These are phyloP conservation scores for Tubosaeta sp. DNA, from an alignment of 768 basidiomycete genomes.

Conservation along the genomic window DNA sequence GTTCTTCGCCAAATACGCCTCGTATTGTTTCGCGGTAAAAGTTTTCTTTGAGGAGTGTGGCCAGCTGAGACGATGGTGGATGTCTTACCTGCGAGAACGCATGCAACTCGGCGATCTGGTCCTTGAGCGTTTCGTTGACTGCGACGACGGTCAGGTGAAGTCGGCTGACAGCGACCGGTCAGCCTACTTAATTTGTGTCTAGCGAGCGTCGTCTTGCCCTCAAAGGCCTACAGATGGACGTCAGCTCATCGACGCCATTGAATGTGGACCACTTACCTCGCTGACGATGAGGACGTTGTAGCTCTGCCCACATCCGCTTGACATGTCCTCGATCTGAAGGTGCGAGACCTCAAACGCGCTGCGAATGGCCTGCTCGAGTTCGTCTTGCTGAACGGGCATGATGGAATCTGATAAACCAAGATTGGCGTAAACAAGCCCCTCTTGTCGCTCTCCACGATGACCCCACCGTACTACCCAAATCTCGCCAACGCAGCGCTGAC, in stretches of 20 bases:
- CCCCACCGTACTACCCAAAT: slow-evolving; percentile 13
- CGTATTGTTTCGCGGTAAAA: slow-evolving; percentile 64
- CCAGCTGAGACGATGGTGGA: not conserved
- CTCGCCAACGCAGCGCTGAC: slow-evolving; percentile 16
- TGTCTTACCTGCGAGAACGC: slow-evolving; percentile 78
- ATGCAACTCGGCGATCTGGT: slow-evolving; percentile 74
- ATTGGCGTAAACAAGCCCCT: not conserved
- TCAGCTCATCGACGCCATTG: not conserved
- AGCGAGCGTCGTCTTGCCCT: slow-evolving; percentile 76
- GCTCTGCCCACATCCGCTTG: slow-evolving; percentile 77
- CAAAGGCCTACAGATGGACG: slow-evolving; percentile 50
- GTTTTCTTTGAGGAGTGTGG: slow-evolving; percentile 52
- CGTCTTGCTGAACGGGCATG: slow-evolving; percentile 54
- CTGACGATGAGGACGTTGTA: slow-evolving; percentile 75
- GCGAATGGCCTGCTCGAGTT: slow-evolving; percentile 62
- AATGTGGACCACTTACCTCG: slow-evolving; percentile 42
- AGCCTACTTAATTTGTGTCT: slow-evolving; percentile 64
- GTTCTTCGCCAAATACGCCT: slow-evolving; percentile 40
- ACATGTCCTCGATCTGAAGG: slow-evolving; percentile 72
- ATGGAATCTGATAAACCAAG: not conserved
- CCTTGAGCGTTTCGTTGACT: slow-evolving; percentile 79
- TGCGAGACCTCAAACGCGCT: slow-evolving; percentile 59
- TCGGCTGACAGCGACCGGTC: not conserved
- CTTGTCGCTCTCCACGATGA: slow-evolving; percentile 2
- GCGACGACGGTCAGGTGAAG: slow-evolving; percentile 3